These are phyloP conservation scores for Diphasiastrum complanatum DNA, from an alignment of 83 land plant genomes.

Conservation along the genomic window DNA sequence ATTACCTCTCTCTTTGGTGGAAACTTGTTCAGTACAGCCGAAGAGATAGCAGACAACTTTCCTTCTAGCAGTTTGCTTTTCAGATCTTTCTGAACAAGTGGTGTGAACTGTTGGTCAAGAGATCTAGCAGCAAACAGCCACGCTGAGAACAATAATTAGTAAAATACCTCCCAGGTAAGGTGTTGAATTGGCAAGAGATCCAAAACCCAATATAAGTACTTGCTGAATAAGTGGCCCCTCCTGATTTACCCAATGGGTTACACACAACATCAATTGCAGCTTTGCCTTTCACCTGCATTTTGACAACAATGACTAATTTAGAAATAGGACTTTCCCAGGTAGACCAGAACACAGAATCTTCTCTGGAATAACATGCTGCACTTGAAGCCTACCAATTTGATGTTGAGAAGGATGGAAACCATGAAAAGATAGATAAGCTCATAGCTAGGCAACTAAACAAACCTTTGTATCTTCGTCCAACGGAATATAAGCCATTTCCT, in stretches of 20 bases:
- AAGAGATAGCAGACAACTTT: conserved; percentile 36
- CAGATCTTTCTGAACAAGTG: conserved; percentile 58
- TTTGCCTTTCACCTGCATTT: conserved; percentile 94
- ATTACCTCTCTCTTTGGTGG: conserved; percentile 26
- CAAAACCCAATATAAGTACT: conserved; percentile 80
- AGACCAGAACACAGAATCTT: not conserved
- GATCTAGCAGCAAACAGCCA: conserved; percentile 93
- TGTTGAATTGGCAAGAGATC: conserved; percentile 83
- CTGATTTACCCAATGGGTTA: conserved; percentile 98
- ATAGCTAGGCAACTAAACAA: not conserved
- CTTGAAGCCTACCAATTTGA: not conserved
- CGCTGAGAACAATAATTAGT: conserved; percentile 73
- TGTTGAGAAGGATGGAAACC: not conserved
- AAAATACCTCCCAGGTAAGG: conserved; percentile 92
- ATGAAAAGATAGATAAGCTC: not conserved
- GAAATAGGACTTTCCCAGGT: not conserved
- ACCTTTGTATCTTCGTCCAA: conserved; percentile 99
- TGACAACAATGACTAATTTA: not conserved
- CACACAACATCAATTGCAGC: conserved; percentile 99
- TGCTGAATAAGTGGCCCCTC: conserved; percentile 96
- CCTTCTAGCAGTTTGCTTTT: conserved; percentile 48
- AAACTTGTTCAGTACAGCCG: conserved; percentile 22
- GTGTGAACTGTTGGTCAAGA: conserved; percentile 79
- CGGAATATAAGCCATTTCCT: conserved; percentile 99
- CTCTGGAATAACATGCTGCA: not conserved